Evolutionary conservation across 176 grass and related monocot species (phyloP), one percentile per base, ranked within the genome.

Genomic region (Eragrostis curvula): DNA sequence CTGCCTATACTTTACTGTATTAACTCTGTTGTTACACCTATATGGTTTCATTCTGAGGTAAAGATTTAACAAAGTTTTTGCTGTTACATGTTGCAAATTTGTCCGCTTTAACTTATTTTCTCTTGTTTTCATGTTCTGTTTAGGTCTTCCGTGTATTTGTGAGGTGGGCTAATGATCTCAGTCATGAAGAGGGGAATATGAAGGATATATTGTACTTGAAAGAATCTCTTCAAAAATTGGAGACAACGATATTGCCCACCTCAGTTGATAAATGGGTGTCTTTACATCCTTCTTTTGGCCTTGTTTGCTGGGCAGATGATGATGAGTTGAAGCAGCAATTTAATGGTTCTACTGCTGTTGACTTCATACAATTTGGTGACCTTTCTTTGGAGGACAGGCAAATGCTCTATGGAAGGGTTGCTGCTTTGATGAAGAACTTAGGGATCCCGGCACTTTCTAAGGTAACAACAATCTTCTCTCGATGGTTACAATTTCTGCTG

Each of bases 301-400:
- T 98, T 60, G 85, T 94, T 81, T 98, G 90, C 64, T 98, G 96
- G 96, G 89, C 69, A 39, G 96, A 98, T 89, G 88, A 98, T 84
- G 84, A 95, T 32, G 81, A 89, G 47, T 66, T 98, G 81, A 90
- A 90, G 65, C 82, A 86, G 65, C 88, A 95, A 30, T 95, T 98
- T 85, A 23, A 89, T 71, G 66, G 89, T 70, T 88, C 62, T 49
- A 67, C 66, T 75, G 82, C 23, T 87, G 79, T 95, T 59, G 51
- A 87, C 56, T 98, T 95, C 68, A 77, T 98, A 86, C 81, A 89
- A 39, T 90, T 98, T 66, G 81, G 88, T 49, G 79, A 88, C 78
- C 79, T 98, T 90, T 90, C 78, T 81, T 79, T 36, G 51, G 84
- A 89, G 64, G 87, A 85, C 40, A 95, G 83, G 57, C 81, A 87